phyloP scores from a whole-genome alignment of 1,284 basidiomycete genomes.

The Tausonia pullulans region DNA sequence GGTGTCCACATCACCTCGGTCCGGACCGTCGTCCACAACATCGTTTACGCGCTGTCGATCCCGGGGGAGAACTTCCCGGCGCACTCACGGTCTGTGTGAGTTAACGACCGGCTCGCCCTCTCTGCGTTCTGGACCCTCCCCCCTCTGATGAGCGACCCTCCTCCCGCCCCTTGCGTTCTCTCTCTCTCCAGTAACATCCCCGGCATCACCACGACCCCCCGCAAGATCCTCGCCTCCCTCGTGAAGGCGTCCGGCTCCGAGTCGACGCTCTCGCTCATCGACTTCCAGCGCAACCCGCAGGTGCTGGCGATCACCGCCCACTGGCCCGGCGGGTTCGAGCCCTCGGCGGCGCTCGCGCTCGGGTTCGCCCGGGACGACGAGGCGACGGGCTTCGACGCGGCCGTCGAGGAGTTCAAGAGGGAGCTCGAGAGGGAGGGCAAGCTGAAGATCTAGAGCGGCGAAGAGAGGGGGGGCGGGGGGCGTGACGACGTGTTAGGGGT shows the following conservation, averaged over 20 bases:
- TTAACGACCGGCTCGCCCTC: neutral
- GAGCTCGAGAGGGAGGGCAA: conserved; percentile 7
- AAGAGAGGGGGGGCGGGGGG: no score
- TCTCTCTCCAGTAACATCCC: neutral
- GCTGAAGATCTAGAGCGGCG: no score
- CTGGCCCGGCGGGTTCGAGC: conserved; percentile 31
- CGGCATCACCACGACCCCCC: neutral
- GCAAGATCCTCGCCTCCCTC: neutral
- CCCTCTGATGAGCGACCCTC: neutral
- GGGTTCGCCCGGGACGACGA: neutral
- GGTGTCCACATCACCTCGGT: neutral
- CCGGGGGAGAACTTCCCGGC: neutral
- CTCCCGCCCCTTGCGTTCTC: no score
- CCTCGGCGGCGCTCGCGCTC: neutral
- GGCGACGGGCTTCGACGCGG: neutral
- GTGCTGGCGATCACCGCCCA: conserved; percentile 27
- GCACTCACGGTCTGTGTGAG: neutral
- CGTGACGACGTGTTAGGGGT: no score
- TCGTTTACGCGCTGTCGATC: neutral
- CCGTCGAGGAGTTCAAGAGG: conserved; percentile 7
- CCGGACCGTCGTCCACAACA: conserved; percentile 34
- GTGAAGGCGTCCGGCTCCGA: neutral
- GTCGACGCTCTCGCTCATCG: neutral
- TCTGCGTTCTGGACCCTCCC: neutral
- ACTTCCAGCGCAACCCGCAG: conserved; percentile 15